These are phyloP conservation scores for Monilinia polystroma DNA, from an alignment of 2,329 filamentous ascomycete species.

Conservation along the genomic window DNA sequence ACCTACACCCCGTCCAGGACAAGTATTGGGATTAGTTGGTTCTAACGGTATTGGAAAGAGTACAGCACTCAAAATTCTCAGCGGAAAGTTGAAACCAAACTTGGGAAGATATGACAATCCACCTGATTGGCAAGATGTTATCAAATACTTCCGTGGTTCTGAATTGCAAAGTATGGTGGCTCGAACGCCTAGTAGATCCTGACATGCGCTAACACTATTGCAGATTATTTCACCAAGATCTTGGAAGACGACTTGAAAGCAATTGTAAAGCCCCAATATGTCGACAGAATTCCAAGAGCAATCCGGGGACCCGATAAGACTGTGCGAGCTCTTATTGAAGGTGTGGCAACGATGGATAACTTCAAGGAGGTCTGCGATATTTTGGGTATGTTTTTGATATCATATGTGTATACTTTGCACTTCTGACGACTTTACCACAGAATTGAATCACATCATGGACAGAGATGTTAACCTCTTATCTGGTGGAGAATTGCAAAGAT, in stretches of 20 bases:
- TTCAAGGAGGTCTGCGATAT: slow-evolving; percentile 77
- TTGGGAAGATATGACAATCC: slow-evolving; percentile 93
- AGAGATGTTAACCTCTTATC: slow-evolving; percentile 89
- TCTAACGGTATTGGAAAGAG: slow-evolving; percentile 99
- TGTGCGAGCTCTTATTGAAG: slow-evolving; percentile 75
- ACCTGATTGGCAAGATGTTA: slow-evolving; percentile 97
- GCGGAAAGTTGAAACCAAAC: slow-evolving; percentile 97
- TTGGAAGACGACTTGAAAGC: slow-evolving; percentile 96
- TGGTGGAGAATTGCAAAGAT: slow-evolving; percentile 96
- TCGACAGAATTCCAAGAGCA: slow-evolving; percentile 94
- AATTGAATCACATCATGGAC: slow-evolving; percentile 85
- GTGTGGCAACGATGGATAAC: slow-evolving; percentile 75
- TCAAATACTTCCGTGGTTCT: slow-evolving; percentile 97
- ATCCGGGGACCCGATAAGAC: slow-evolving; percentile 78
- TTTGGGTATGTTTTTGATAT: slow-evolving; percentile 52
- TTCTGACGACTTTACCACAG: slow-evolving; percentile 46
- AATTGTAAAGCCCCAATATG: slow-evolving; percentile 96
- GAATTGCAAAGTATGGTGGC: slow-evolving; percentile 84
- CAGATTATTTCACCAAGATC: slow-evolving; percentile 98
- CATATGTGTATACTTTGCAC: neutral
- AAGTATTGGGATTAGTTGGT: slow-evolving; percentile 93
- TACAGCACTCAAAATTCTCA: slow-evolving; percentile 98
- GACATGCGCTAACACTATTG: slow-evolving; percentile 28
- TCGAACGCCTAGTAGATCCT: neutral
- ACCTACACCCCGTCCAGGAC: slow-evolving; percentile 91